These are phyloP conservation scores for Pythium myriotylum DNA, from an alignment of 352 stramenopile genomes.

Conservation along the genomic window DNA sequence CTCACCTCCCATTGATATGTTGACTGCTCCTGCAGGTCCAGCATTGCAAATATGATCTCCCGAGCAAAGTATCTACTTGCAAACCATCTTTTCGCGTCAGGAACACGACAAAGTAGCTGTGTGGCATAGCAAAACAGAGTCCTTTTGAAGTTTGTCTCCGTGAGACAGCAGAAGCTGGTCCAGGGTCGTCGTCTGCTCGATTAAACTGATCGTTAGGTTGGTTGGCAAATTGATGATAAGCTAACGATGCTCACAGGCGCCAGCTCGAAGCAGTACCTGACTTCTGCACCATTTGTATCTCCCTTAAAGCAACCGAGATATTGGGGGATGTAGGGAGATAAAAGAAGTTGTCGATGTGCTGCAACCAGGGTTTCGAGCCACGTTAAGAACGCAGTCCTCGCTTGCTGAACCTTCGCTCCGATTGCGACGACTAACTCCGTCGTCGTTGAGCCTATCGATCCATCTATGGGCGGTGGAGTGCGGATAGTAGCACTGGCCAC, in stretches of 20 bases:
- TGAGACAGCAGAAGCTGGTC: slow-evolving; percentile 7
- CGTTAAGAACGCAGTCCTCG: background rate
- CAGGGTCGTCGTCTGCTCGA: slow-evolving; percentile 9
- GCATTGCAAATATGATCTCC: slow-evolving; percentile 29
- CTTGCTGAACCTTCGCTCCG: background rate
- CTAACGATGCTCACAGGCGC: slow-evolving; percentile 20
- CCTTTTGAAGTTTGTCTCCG: background rate
- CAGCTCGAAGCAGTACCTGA: slow-evolving; percentile 27
- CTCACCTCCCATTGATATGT: slow-evolving; percentile 25
- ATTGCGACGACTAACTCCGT: slow-evolving; percentile 22
- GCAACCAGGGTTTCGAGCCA: slow-evolving; percentile 14
- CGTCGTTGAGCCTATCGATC: background rate
- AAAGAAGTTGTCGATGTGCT: slow-evolving; percentile 14
- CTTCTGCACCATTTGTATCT: background rate
- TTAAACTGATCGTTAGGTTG: background rate
- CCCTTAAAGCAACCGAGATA: slow-evolving; percentile 21
- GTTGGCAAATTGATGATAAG: no score
- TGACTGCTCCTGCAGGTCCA: slow-evolving; percentile 36
- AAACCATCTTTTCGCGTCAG: no score
- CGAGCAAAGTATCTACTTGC: slow-evolving; percentile 28
- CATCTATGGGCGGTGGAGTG: background rate
- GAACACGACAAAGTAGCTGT: no score
- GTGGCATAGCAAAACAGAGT: no score
- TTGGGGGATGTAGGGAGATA: slow-evolving; percentile 30
- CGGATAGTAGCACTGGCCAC: slow-evolving; percentile 9